phyloP scores from a whole-genome alignment of 768 basidiomycete genomes.

The Tylopilus intermedius region DNA sequence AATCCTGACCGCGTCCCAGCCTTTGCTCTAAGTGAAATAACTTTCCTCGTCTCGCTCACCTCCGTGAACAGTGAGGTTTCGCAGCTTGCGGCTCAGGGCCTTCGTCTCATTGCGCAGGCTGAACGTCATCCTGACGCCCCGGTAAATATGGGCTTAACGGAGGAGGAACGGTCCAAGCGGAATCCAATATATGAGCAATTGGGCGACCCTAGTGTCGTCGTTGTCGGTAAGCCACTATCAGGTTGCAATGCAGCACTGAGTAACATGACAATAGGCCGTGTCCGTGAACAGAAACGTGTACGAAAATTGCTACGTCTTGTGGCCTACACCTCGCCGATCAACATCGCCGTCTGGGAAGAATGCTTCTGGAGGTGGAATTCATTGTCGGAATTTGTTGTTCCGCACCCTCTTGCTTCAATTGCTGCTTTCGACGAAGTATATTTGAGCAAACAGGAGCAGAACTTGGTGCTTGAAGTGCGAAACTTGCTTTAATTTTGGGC shows the following conservation, averaged over 20 bases:
- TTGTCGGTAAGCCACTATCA: constrained; percentile 53
- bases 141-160: constrained; percentile 42
- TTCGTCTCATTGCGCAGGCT: constrained; percentile 63
- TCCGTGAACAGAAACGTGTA: constrained; percentile 75
- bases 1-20: constrained; percentile 53
- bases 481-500: neutral
- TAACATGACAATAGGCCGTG: constrained; percentile 48
- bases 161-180: constrained; percentile 63
- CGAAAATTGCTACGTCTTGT: constrained; percentile 65
- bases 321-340: constrained; percentile 57
- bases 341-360: constrained; percentile 79
- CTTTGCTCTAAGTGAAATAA: constrained; percentile 66
- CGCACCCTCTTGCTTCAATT: constrained; percentile 30
- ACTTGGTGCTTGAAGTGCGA: constrained; percentile 36
- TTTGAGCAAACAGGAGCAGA: constrained; percentile 34
- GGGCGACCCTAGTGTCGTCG: constrained; percentile 66
- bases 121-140: constrained; percentile 62
- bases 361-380: constrained; percentile 71
- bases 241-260: neutral
- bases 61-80: constrained; percentile 66
- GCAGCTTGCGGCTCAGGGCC: constrained; percentile 59
- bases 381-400: constrained; percentile 56
- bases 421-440: constrained; percentile 34
- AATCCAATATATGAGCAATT: constrained; percentile 74
- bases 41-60: constrained; percentile 65